These are phyloP conservation scores for Pichia sp. DNA, from an alignment of 1,139 yeast genomes.

Conservation along the genomic window DNA sequence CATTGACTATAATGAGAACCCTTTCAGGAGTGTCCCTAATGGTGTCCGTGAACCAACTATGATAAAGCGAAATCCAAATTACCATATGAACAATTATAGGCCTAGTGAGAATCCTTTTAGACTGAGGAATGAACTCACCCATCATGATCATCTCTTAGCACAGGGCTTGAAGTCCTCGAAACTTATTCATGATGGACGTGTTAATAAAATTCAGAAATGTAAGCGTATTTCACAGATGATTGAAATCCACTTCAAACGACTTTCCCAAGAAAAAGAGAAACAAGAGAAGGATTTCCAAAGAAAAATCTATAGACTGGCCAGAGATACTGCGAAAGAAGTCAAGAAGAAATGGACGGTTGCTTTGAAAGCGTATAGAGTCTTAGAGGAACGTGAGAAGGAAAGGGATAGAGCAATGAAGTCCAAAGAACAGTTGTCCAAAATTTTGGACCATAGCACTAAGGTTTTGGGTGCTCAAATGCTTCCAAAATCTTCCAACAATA, in stretches of 20 bases:
- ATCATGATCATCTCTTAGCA: slow-evolving; percentile 63
- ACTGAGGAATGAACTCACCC: slow-evolving; percentile 42
- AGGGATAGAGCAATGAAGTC: slow-evolving; percentile 71
- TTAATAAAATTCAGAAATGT: slow-evolving; percentile 59
- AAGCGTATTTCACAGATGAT: slow-evolving; percentile 74
- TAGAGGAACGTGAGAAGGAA: slow-evolving; percentile 52
- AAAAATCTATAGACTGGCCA: slow-evolving; percentile 60
- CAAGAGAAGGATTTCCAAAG: slow-evolving; percentile 64
- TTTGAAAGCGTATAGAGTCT: slow-evolving; percentile 62
- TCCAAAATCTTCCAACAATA: slow-evolving; percentile 23
- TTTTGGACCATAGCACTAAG: slow-evolving; percentile 87
- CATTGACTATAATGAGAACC: slow-evolving; percentile 34
- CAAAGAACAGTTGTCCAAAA: slow-evolving; percentile 79
- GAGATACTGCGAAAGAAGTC: slow-evolving; percentile 75
- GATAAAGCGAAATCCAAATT: slow-evolving; percentile 26
- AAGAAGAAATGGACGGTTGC: slow-evolving; percentile 90
- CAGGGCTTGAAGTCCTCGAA: slow-evolving; percentile 75
- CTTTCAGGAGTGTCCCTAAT: slow-evolving; percentile 26
- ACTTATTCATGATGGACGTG: slow-evolving; percentile 60
- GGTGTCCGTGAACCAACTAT: slow-evolving; percentile 30
- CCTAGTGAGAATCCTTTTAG: slow-evolving; percentile 36
- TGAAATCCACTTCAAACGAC: slow-evolving; percentile 78
- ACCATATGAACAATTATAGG: slow-evolving; percentile 26
- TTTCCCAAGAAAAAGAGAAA: slow-evolving; percentile 85
- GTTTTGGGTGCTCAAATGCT: slow-evolving; percentile 78